Conservation (phyloP, 2,329 filamentous ascomycete species). For the Hymenoscyphus albidus region DNA sequence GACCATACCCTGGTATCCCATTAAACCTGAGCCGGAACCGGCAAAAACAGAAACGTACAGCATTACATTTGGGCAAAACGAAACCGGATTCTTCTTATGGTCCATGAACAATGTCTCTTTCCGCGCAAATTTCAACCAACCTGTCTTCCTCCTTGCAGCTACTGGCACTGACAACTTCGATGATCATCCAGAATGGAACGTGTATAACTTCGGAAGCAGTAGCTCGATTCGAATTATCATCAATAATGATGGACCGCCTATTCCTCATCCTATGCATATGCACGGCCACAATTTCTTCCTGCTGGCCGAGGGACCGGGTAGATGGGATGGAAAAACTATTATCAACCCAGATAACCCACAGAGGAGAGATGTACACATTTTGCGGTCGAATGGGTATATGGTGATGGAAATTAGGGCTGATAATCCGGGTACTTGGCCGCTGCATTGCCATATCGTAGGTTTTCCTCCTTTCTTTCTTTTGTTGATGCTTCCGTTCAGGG, state of each 20-base stretch:
- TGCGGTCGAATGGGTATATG: conserved; percentile 40
- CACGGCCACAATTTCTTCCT: conserved; percentile 66
- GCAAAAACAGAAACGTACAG: conserved; percentile 22
- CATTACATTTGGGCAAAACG: conserved; percentile 50
- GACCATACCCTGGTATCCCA: conserved; percentile 26
- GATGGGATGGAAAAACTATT: conserved; percentile 29
- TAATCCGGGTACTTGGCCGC: conserved; percentile 51
- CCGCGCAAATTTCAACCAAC: conserved; percentile 8
- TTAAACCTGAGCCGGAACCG: conserved; percentile 20
- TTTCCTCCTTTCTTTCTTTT: neutral
- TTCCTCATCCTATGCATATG: conserved; percentile 61
- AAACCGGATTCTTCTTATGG: conserved; percentile 5
- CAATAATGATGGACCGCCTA: conserved; percentile 41
- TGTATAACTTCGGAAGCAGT: conserved; percentile 3
- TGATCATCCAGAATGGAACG: conserved; percentile 5
- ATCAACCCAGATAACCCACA: conserved; percentile 46
- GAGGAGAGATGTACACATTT: conserved; percentile 47
- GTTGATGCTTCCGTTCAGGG: too few species aligned
- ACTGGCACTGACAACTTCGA: neutral
- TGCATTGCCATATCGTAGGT: conserved; percentile 45
- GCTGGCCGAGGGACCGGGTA: conserved; percentile 46
- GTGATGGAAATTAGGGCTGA: conserved; percentile 45
- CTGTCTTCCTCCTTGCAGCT: conserved; percentile 6
- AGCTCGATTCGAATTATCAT: conserved; percentile 43
- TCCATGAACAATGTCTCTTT: conserved; percentile 7